Conservation (phyloP, 1,284 basidiomycete species). For the Leccinum angustisporum region DNA sequence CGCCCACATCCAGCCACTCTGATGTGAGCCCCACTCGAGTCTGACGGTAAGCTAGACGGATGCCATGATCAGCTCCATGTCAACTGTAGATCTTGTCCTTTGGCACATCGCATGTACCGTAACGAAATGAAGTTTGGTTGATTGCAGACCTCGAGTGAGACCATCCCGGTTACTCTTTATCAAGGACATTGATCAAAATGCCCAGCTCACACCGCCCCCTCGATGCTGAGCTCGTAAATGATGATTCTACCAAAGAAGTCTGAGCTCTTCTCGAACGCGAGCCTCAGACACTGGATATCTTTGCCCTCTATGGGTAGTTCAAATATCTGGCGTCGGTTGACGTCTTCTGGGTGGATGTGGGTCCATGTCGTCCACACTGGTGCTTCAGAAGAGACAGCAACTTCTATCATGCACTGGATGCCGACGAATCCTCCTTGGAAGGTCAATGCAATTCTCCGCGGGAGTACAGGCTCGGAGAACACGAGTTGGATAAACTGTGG, state of each 20-base stretch:
- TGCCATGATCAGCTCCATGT: constrained; percentile 3
- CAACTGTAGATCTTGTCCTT: constrained; percentile 19
- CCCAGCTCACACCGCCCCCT: constrained; percentile 34
- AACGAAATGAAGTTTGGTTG: constrained; percentile 29
- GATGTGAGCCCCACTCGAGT: background rate
- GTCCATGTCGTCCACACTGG: constrained; percentile 49
- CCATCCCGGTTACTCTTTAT: background rate
- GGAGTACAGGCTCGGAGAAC: constrained; percentile 54
- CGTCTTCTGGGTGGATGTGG: constrained; percentile 71
- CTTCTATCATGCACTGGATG: constrained; percentile 54
- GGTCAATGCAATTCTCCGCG: constrained; percentile 57
- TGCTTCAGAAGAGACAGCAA: constrained; percentile 28
- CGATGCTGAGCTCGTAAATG: constrained; percentile 62
- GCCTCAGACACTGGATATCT: constrained; percentile 49
- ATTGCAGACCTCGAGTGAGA: constrained; percentile 20
- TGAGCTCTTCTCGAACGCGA: constrained; percentile 76
- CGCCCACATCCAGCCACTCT: constrained; percentile 2
- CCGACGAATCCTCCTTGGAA: constrained; percentile 86
- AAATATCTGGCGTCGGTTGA: constrained; percentile 69
- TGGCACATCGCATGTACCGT: constrained; percentile 15
- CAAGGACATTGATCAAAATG: background rate
- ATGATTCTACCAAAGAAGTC: constrained; percentile 78
- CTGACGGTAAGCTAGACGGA: constrained; percentile 2
- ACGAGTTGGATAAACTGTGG: constrained; percentile 71
- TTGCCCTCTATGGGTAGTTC: constrained; percentile 37